Evolutionary conservation across 805 yeast species (phyloP), one percentile per base, ranked within the genome.

Genomic region (Suhomyces prunicola): DNA sequence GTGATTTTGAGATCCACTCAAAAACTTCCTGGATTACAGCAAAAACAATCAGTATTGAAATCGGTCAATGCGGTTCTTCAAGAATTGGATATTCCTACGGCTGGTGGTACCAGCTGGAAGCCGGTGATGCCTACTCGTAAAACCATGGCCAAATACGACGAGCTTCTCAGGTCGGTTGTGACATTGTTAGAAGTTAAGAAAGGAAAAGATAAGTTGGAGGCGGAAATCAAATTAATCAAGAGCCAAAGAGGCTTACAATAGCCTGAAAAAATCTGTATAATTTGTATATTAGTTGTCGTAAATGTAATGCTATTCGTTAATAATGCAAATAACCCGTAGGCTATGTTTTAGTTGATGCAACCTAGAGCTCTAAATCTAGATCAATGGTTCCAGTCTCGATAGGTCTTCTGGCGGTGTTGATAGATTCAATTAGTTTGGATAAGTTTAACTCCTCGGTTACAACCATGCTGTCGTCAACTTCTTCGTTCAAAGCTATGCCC

Each of bases 71-170:
- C 82, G 15, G 77, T 85, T 9, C 69, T 93, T 54, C 87, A 86
- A 52, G 99, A 94, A 63, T 70, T 94, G 54, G 91, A 86, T 3
- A 70, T 94, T 8, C 87, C 97, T 0, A 71, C 84, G 4, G 78
- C 74, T 6, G 78, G 78, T 13, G 79, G 78, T 10, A 75, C 77
- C 5, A 63, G 69, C 24, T 75, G 75, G 75, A 86, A 87, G 58
- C 98, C 98, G 0, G 85, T 86, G 1, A 86, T 94, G 86, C 93
- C 96, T 4, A 88, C 98, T 0, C 83, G 86, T 35, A 83, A 78
- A 50, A 90, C 92, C 1, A 82, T 90, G 69, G 78, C 85, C 6
- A 84, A 83, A 62, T 91, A 87, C 64, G 97, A 93, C 60, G 83
- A 83, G 52, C 70, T 94, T 50, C 77, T 88, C 47, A 84, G 85